Evolutionary conservation across 306 rosid genomes (phyloP).

Genomic region (Heteromeles arbutifolia): DNA sequence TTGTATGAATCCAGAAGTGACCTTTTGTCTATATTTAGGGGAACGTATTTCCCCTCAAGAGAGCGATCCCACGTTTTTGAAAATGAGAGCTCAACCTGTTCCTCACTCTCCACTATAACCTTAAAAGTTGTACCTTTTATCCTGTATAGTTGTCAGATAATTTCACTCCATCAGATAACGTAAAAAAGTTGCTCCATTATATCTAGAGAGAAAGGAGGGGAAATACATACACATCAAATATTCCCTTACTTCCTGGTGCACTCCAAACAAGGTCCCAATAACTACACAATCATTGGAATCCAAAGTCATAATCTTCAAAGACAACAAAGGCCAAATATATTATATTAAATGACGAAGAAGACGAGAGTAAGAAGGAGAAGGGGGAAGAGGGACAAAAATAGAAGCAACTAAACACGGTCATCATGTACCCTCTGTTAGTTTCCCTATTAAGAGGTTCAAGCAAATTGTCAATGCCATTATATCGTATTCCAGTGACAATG

Average conservation of each 20-base stretch:
- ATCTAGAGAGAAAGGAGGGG: conserved; percentile 10
- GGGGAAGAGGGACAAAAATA: neutral
- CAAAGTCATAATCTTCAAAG: conserved; percentile 16
- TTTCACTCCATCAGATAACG: neutral
- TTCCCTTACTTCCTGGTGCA: conserved; percentile 79
- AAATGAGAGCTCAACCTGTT: conserved; percentile 83
- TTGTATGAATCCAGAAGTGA: conserved; percentile 19
- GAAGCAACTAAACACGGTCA: neutral
- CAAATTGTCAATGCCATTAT: conserved; percentile 69
- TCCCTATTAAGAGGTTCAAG: conserved; percentile 85
- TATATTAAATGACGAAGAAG: neutral
- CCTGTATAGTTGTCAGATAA: conserved; percentile 48
- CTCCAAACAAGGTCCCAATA: conserved; percentile 98
- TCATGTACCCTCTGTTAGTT: conserved; percentile 69
- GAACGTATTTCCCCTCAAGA: conserved; percentile 76
- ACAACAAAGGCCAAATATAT: neutral
- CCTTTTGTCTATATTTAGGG: conserved; percentile 94
- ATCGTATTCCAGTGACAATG: conserved; percentile 71
- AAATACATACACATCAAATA: conserved; percentile 77
- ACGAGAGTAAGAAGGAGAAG: neutral
- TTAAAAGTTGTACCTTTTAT: conserved; percentile 61
- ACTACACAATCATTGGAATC: conserved; percentile 47
- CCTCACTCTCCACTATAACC: conserved; percentile 78
- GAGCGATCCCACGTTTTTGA: conserved; percentile 81
- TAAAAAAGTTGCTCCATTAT: neutral